Evolutionary conservation across 2,329 filamentous ascomycete genomes (phyloP).

Genomic region (Tolypocladium tropicale): DNA sequence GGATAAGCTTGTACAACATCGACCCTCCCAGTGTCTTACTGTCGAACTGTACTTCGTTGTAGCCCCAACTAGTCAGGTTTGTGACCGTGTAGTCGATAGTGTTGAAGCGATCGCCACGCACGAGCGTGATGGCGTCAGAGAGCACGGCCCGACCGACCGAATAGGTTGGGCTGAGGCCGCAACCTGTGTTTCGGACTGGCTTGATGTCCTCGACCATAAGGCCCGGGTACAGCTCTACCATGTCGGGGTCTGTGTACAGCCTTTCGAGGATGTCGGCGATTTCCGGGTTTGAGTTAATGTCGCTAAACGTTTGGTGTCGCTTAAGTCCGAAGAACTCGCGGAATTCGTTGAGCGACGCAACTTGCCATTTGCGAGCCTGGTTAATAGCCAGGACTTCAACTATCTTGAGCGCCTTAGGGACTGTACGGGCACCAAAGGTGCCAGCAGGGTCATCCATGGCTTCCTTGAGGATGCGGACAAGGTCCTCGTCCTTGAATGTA

Average conservation of each 20-base stretch:
- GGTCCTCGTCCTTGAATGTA: constrained; percentile 45
- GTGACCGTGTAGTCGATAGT: constrained; percentile 35
- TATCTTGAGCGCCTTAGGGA: constrained; percentile 46
- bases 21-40: constrained; percentile 28
- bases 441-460: constrained; percentile 52
- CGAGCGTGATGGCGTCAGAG: constrained; percentile 48
- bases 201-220: constrained; percentile 52
- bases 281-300: constrained; percentile 47
- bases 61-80: constrained; percentile 33
- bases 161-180: constrained; percentile 41
- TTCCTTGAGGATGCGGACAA: constrained; percentile 43
- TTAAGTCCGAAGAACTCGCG: constrained; percentile 51
- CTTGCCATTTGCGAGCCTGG: constrained; percentile 51
- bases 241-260: constrained; percentile 53
- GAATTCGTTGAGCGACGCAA: constrained; percentile 55
- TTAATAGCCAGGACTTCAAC: constrained; percentile 55
- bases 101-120: constrained; percentile 50
- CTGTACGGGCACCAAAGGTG: constrained; percentile 47
- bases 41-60: constrained; percentile 19
- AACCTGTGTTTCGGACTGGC: constrained; percentile 37
- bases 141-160: constrained; percentile 45
- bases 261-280: constrained; percentile 44
- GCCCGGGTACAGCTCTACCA: constrained; percentile 61
- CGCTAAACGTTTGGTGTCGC: constrained; percentile 43
- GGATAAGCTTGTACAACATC: constrained; percentile 35